A percentile compares a stretch with the other conserved stretches of the same genome.
These are phyloP conservation scores for Neofusicoccum parvum DNA, from an alignment of 2,329 filamentous ascomycete species.

Conservation along the genomic window DNA sequence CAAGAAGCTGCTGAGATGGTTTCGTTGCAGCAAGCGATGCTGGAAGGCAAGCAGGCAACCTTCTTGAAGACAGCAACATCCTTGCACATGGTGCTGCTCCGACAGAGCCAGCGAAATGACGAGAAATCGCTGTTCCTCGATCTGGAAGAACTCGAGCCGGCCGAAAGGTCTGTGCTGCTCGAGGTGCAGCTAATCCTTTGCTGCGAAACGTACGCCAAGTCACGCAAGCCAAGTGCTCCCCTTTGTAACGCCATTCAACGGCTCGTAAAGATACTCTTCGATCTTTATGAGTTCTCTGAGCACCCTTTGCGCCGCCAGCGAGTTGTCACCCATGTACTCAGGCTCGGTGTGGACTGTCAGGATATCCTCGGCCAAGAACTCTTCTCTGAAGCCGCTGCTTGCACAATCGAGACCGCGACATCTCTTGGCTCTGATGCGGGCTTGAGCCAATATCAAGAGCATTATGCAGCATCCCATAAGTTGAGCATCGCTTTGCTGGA, in stretches of 20 bases:
- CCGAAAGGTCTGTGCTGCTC: slow-evolving; percentile 41
- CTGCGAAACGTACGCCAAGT: slow-evolving; percentile 32
- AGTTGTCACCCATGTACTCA: slow-evolving; percentile 30
- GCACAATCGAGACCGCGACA: neutral
- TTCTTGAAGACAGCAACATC: slow-evolving; percentile 63
- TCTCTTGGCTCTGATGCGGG: slow-evolving; percentile 34
- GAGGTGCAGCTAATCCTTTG: slow-evolving; percentile 45
- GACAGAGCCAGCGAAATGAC: slow-evolving; percentile 49
- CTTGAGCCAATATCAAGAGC: slow-evolving; percentile 35
- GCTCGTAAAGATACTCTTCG: slow-evolving; percentile 29
- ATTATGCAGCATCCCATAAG: slow-evolving; percentile 38
- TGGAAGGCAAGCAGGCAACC: slow-evolving; percentile 51
- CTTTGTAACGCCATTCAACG: slow-evolving; percentile 31
- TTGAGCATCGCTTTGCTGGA: slow-evolving; percentile 50
- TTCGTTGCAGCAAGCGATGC: slow-evolving; percentile 58
- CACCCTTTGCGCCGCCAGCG: slow-evolving; percentile 39
- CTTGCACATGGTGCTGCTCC: slow-evolving; percentile 57
- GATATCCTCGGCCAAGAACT: slow-evolving; percentile 51
- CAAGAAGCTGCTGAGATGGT: slow-evolving; percentile 56
- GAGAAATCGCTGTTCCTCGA: slow-evolving; percentile 51
- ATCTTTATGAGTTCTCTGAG: slow-evolving; percentile 30
- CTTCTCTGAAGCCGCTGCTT: slow-evolving; percentile 15
- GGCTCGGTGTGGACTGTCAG: slow-evolving; percentile 59
- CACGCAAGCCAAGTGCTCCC: slow-evolving; percentile 33
- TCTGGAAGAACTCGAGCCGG: slow-evolving; percentile 30